These are phyloP conservation scores for Vicia faba DNA, from an alignment of 306 rosid genomes.

Conservation along the genomic window DNA sequence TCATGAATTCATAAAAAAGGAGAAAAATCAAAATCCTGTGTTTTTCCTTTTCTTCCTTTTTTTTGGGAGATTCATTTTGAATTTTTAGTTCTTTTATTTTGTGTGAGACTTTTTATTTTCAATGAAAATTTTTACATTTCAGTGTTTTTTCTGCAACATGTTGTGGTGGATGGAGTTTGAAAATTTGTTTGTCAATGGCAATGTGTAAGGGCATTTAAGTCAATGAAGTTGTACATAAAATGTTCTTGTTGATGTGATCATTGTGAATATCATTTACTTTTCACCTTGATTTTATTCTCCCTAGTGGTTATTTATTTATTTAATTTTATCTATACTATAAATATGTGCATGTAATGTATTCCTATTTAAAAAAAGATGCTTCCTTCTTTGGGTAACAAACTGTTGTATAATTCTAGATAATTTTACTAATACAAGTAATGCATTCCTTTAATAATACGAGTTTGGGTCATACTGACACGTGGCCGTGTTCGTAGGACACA, in stretches of 20 bases:
- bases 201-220: constrained; percentile 49
- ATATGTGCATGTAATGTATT: neutral
- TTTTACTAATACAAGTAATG: no score
- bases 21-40: constrained; percentile 21
- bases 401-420: neutral
- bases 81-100: neutral
- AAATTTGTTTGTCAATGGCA: constrained; percentile 23
- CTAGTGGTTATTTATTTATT: neutral
- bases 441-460: no score
- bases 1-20: constrained; percentile 2
- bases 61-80: constrained; percentile 25
- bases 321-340: no score
- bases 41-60: neutral
- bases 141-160: neutral
- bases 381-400: neutral
- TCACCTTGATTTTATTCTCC: constrained; percentile 17
- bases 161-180: constrained; percentile 20
- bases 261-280: constrained; percentile 45
- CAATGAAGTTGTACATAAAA: constrained; percentile 54
- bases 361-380: constrained; percentile 17
- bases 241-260: constrained; percentile 43
- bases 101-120: constrained; percentile 13
- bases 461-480: no score
- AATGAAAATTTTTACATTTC: neutral
- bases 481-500: no score